phyloP scores from a whole-genome alignment of 2,329 filamentous ascomycete genomes.

The Aspergillus sp. region DNA sequence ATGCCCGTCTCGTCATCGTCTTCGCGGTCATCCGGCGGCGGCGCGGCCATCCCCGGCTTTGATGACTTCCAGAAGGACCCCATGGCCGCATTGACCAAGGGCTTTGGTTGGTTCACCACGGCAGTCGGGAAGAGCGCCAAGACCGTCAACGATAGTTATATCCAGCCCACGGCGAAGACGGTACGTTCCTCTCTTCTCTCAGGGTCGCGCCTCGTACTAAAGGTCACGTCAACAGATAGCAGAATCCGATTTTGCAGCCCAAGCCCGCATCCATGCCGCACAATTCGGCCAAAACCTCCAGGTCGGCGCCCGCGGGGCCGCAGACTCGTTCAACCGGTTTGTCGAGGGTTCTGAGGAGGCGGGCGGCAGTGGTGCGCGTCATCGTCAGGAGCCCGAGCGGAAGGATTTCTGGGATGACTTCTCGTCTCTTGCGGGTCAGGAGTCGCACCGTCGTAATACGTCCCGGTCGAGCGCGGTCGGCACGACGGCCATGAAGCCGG shows the following conservation, averaged over 20 bases:
- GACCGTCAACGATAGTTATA: constrained; percentile 84
- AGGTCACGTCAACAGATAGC: constrained; percentile 58
- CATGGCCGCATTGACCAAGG: constrained; percentile 81
- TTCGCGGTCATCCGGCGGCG: constrained; percentile 3
- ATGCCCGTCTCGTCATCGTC: constrained; percentile 53
- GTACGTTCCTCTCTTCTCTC: constrained; percentile 46
- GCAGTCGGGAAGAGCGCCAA: constrained; percentile 89
- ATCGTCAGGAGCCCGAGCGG: constrained; percentile 59
- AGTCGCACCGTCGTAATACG: constrained; percentile 28
- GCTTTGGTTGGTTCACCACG: constrained; percentile 89
- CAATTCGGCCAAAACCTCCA: constrained; percentile 61
- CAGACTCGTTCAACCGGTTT: constrained; percentile 79
- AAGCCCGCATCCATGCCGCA: constrained; percentile 60
- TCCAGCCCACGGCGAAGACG: constrained; percentile 89
- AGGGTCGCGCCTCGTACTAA: constrained; percentile 4
- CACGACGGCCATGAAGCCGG: constrained; percentile 63
- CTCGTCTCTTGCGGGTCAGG: constrained; percentile 58
- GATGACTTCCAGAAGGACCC: constrained; percentile 92
- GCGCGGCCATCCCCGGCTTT: constrained; percentile 58
- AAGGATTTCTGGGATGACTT: constrained; percentile 94
- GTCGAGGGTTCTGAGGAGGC: constrained; percentile 69
- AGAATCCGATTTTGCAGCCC: constrained; percentile 73
- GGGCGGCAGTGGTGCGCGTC: constrained; percentile 46
- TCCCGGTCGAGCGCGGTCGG: constrained; percentile 54
- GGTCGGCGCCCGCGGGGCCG: constrained; percentile 68